phyloP scores from a whole-genome alignment of 2,329 filamentous ascomycete genomes.

The Trichoderma brevicompactum region DNA sequence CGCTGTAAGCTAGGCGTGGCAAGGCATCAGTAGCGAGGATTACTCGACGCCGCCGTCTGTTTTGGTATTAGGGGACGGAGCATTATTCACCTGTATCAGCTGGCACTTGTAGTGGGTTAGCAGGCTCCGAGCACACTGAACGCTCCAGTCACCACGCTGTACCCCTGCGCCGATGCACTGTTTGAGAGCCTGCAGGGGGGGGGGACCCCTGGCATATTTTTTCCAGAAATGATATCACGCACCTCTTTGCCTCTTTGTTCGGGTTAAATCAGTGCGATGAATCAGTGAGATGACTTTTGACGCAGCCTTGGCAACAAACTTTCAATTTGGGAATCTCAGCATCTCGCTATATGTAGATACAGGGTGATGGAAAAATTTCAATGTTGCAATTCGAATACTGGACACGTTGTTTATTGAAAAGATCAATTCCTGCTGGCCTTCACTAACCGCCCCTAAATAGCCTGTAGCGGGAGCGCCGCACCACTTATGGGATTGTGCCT shows the following conservation, averaged over 20 bases:
- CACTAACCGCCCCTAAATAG: background rate
- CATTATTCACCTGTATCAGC: no score
- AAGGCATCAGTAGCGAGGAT: background rate
- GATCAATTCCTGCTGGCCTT: background rate
- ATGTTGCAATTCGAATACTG: no score
- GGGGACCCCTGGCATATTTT: constrained; percentile 9
- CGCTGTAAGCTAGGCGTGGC: constrained; percentile 7
- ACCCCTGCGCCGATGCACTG: constrained; percentile 24
- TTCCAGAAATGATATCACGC: constrained; percentile 22
- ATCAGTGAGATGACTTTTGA: no score
- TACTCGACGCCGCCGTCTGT: background rate
- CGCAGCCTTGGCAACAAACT: no score
- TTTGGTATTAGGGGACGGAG: no score
- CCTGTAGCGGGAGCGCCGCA: background rate
- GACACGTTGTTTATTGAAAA: background rate
- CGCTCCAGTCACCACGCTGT: constrained; percentile 12
- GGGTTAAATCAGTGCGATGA: no score
- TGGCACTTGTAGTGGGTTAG: no score
- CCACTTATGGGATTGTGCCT: background rate
- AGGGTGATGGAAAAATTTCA: no score
- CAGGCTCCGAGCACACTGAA: no score
- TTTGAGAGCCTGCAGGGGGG: constrained; percentile 25
- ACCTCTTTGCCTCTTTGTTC: background rate
- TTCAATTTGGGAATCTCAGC: no score
- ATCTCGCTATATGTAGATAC: no score